Percentiles rank a stretch among this genome's conserved stretches.
Conservation (phyloP, 1,284 basidiomycete species). For the Tilletia setariae region DNA sequence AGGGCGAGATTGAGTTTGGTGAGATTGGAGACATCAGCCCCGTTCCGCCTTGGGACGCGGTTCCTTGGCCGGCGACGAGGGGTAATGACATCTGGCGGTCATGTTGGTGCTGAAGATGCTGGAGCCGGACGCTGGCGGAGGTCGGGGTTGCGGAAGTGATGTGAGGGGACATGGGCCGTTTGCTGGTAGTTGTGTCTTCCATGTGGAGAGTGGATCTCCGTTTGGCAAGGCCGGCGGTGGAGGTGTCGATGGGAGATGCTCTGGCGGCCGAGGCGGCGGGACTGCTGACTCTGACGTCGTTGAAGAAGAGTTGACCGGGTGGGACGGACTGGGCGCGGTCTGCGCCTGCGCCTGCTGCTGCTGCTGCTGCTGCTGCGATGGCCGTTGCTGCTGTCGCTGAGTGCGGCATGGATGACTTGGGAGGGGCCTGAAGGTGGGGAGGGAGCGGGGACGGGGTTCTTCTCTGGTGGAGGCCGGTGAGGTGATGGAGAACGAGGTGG, state of each 20-base stretch:
- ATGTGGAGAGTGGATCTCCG: neutral
- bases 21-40: neutral
- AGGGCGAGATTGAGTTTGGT: neutral
- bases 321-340: constrained; percentile 11
- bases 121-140: neutral
- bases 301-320: too few species aligned
- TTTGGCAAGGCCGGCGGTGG: neutral
- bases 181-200: neutral
- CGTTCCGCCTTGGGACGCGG: too few species aligned
- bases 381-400: too few species aligned
- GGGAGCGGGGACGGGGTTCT: neutral
- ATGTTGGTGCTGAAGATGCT: neutral
- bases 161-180: constrained; percentile 6
- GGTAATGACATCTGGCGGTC: neutral
- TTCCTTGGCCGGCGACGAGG: too few species aligned
- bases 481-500: neutral
- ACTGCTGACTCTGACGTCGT: neutral
- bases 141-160: constrained; percentile 13
- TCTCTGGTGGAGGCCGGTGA: neutral
- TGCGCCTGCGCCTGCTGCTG: too few species aligned
- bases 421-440: neutral
- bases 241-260: neutral
- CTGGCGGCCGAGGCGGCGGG: neutral
- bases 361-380: too few species aligned
- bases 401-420: neutral